A percentile compares a stretch with the other conserved stretches of the same genome.
These are phyloP conservation scores for Saccharomycopsis fibuligera DNA, from an alignment of 805 yeast species.

Conservation along the genomic window DNA sequence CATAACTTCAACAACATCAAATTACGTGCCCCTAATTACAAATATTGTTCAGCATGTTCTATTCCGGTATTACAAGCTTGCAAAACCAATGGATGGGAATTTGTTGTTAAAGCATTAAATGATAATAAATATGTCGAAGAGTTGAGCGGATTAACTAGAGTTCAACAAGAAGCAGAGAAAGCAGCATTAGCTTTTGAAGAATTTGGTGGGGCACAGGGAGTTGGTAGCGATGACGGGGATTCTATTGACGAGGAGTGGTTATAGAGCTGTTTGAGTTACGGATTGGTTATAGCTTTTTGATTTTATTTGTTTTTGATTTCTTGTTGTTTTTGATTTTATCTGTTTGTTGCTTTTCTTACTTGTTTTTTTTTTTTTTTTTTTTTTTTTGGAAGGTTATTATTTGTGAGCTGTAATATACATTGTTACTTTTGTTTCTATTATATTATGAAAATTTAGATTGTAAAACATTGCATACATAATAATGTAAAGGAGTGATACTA, in stretches of 20 bases:
- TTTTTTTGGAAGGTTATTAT: too few species aligned
- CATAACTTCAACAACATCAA: slow-evolving; percentile 57
- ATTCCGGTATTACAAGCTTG: slow-evolving; percentile 46
- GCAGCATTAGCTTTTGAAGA: slow-evolving; percentile 36
- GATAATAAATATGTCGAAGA: slow-evolving; percentile 65
- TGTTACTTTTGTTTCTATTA: too few species aligned
- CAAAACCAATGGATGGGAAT: slow-evolving; percentile 63
- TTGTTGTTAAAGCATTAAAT: slow-evolving; percentile 64
- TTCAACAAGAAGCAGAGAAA: slow-evolving; percentile 65
- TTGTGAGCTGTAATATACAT: too few species aligned
- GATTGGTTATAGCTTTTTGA: not conserved
- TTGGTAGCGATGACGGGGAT: slow-evolving; percentile 21
- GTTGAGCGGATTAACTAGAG: slow-evolving; percentile 68
- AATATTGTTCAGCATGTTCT: slow-evolving; percentile 86
- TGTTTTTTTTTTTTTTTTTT: not conserved
- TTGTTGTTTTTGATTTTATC: not conserved
- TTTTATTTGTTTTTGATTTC: not conserved
- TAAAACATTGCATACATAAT: too few species aligned
- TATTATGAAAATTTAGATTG: too few species aligned
- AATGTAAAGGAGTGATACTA: too few species aligned
- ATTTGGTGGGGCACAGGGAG: slow-evolving; percentile 34
- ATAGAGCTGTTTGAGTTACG: not conserved
- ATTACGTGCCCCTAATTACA: slow-evolving; percentile 65
- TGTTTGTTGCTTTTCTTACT: not conserved
- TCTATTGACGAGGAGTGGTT: slow-evolving; percentile 22